phyloP scores from a whole-genome alignment of 768 basidiomycete species.

The Candolleomyces efflorescens region DNA sequence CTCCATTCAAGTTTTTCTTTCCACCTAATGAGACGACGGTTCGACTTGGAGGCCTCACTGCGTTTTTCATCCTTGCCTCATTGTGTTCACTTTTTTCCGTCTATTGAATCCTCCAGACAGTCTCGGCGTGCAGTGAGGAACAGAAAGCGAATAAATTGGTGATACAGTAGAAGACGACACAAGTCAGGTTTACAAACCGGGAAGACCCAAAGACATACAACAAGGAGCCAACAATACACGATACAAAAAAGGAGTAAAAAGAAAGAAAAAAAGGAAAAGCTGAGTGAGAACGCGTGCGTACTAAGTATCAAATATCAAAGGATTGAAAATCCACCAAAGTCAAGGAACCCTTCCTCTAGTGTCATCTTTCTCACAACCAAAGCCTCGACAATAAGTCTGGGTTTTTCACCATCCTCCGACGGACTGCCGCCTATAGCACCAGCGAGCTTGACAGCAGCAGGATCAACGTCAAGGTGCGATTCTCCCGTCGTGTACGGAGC shows the following conservation, averaged over 20 bases:
- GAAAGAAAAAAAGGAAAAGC: conserved; percentile 3
- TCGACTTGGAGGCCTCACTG: no score
- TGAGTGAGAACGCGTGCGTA: no score
- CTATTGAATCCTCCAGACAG: no score
- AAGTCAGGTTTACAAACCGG: no score
- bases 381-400: conserved; percentile 75
- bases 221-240: background rate
- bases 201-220: no score
- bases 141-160: no score
- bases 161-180: no score
- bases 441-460: conserved; percentile 19
- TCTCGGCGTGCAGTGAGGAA: no score
- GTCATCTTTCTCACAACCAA: conserved; percentile 76
- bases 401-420: conserved; percentile 22
- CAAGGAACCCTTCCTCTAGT: conserved; percentile 70
- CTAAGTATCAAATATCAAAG: conserved; percentile 18
- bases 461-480: conserved; percentile 24
- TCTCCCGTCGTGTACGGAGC: conserved; percentile 19
- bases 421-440: conserved; percentile 12
- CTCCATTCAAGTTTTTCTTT: no score
- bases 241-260: background rate
- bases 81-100: no score
- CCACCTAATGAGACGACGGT: no score
- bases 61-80: no score
- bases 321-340: conserved; percentile 62